These are phyloP conservation scores for Didymellaceae sp. DNA, from an alignment of 2,329 filamentous ascomycete species.

Conservation along the genomic window DNA sequence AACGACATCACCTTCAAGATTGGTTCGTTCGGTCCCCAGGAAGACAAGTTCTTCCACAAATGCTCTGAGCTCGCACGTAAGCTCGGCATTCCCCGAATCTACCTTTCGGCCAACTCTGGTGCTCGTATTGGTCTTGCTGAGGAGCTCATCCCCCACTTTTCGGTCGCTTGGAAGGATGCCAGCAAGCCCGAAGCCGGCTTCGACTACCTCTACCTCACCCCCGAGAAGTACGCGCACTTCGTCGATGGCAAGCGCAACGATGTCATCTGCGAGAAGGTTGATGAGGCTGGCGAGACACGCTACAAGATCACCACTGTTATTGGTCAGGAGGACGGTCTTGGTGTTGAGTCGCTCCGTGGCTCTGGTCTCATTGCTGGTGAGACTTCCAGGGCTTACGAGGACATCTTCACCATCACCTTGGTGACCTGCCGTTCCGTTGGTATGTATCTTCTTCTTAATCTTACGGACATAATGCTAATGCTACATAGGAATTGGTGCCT, in stretches of 20 bases:
- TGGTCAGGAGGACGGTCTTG: slow-evolving; percentile 91
- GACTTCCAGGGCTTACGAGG: slow-evolving; percentile 95
- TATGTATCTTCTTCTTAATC: slow-evolving; percentile 44
- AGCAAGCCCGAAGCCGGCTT: slow-evolving; percentile 85
- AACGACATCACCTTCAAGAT: slow-evolving; percentile 99
- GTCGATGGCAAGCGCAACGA: slow-evolving; percentile 76
- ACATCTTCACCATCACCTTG: slow-evolving; percentile 97
- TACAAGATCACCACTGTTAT: slow-evolving; percentile 94
- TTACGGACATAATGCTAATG: slow-evolving; percentile 40
- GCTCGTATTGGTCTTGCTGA: slow-evolving; percentile 96
- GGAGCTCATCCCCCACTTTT: slow-evolving; percentile 96
- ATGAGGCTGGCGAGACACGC: slow-evolving; percentile 85
- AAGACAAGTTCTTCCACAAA: slow-evolving; percentile 99
- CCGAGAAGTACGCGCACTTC: slow-evolving; percentile 84
- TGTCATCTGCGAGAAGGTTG: slow-evolving; percentile 86
- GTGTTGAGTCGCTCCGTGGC: slow-evolving; percentile 95
- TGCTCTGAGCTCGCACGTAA: slow-evolving; percentile 95
- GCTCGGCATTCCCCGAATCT: slow-evolving; percentile 94
- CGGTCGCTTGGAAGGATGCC: slow-evolving; percentile 91
- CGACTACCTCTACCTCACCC: slow-evolving; percentile 94
- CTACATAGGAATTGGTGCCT: slow-evolving; percentile 85
- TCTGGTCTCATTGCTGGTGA: slow-evolving; percentile 98
- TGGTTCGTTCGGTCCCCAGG: slow-evolving; percentile 93
- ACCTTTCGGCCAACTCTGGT: slow-evolving; percentile 98
- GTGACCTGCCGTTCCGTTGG: slow-evolving; percentile 98